Evolutionary conservation across 331 rosid genomes (phyloP), one percentile per base, ranked within the genome.

Genomic region (Phaseolus coccineus): DNA sequence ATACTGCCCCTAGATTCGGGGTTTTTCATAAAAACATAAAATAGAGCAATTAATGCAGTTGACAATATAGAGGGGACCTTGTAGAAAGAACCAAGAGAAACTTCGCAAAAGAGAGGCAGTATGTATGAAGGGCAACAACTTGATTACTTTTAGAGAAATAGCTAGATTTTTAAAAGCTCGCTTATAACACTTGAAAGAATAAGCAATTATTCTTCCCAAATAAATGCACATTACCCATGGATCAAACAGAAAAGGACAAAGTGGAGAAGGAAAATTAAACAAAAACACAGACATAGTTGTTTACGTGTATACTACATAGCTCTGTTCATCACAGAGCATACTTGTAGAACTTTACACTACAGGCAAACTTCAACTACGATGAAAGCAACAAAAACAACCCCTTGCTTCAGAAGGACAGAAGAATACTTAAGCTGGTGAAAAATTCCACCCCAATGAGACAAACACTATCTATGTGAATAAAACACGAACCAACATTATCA

Each of bases 381-480:
- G 47, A 42, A 42, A 13, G 47, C 11, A 59, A 30, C 37, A 61
- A 30, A 16, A 30, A 28, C 10, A 59, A n/a, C 3, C 11, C 19
- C 67, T 28, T 13, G 6, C 30, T 61, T 30, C 68, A 30, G 13
- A 30, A 62, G 68, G 44, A 31, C 12, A 30, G 68, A 14, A 62
- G 44, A 62, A 62, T 5, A 6, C 44, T 31, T 62, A 69, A 53
- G 16, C 64, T 61, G 48, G 8, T 11, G 62, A 24, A 65, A 59
- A 75, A 24, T 7, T 77, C 51, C 2, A 35, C 35, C 44, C 33
- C 8, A 59, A 52, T 55, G 51, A 69, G 30, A 53, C 78, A 74
- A 14, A 53, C 78, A 58, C 22, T 71, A 68, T 56, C 19, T 5
- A 35, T 61, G 56, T 62, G 83, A 44, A 62, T 5, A 46, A 80